These are phyloP conservation scores for Lactarius trivialis DNA, from an alignment of 768 basidiomycete genomes.

Conservation along the genomic window DNA sequence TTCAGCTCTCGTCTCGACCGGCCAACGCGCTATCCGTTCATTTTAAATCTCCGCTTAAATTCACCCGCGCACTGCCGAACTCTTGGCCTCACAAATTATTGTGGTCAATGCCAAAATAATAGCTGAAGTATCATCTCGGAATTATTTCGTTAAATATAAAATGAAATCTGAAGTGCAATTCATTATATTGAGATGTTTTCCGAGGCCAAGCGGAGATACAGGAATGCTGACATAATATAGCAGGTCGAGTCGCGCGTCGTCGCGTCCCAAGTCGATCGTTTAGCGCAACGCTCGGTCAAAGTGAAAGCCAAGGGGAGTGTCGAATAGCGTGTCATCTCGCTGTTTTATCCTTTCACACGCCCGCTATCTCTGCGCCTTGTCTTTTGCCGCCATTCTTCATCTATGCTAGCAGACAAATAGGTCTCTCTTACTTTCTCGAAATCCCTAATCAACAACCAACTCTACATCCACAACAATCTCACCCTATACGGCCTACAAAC, in stretches of 20 bases:
- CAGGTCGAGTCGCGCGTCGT: conserved; percentile 14
- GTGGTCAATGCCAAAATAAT: neutral
- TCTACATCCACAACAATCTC: conserved; percentile 19
- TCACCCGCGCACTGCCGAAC: conserved; percentile 4
- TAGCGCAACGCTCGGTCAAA: conserved; percentile 3
- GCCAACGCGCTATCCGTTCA: conserved; percentile 27
- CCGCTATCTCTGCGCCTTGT: neutral
- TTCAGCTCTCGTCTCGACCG: conserved; percentile 27
- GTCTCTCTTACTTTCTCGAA: conserved; percentile 16
- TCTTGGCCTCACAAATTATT: neutral
- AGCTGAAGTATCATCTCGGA: neutral
- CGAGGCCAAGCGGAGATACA: conserved; percentile 4
- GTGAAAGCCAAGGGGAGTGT: neutral
- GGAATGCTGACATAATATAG: conserved; percentile 17
- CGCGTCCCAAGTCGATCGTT: conserved; percentile 11
- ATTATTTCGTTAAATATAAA: neutral
- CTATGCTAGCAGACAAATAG: conserved; percentile 18
- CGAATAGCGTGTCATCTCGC: neutral
- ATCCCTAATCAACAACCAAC: conserved; percentile 11
- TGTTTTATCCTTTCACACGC: neutral
- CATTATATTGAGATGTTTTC: neutral
- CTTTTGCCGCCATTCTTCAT: neutral
- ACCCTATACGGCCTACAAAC: conserved; percentile 5
- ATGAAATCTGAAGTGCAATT: neutral
- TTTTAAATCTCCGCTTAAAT: conserved; percentile 28